A percentile compares a stretch with the other conserved stretches of the same genome.
These are phyloP conservation scores for Thalassiosira exigua DNA, from an alignment of 352 stramenopile species.

Conservation along the genomic window DNA sequence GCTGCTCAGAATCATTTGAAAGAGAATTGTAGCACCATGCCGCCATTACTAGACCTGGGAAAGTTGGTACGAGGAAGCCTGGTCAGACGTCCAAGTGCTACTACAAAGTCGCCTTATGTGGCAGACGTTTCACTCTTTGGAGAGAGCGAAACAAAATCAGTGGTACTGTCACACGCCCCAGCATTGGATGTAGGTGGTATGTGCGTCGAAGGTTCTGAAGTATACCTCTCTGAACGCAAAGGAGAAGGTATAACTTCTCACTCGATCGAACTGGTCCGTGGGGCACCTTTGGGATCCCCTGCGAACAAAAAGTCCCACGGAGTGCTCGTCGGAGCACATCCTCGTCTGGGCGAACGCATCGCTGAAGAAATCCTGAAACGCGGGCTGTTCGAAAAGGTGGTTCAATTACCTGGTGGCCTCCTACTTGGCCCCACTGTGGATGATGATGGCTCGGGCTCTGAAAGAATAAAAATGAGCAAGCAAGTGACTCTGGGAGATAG, in stretches of 20 bases:
- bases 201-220: conserved; percentile 61
- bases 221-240: conserved; percentile 51
- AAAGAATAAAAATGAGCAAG: conserved; percentile 26
- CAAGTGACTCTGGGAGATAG: conserved; percentile 59
- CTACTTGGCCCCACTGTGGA: conserved; percentile 25
- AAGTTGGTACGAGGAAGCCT: conserved; percentile 62
- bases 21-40: too few species aligned
- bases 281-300: background rate
- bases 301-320: conserved; percentile 13
- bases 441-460: background rate
- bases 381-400: conserved; percentile 29
- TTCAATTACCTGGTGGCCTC: conserved; percentile 31
- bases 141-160: conserved; percentile 21
- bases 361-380: conserved; percentile 56
- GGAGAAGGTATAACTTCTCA: conserved; percentile 60
- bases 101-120: conserved; percentile 79
- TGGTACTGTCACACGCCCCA: conserved; percentile 70
- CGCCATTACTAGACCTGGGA: conserved; percentile 43
- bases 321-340: conserved; percentile 79
- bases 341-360: conserved; percentile 73
- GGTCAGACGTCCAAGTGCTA: conserved; percentile 58
- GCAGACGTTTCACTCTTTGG: conserved; percentile 68
- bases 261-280: conserved; percentile 55
- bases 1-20: too few species aligned
- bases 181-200: conserved; percentile 83